phyloP scores from a whole-genome alignment of 805 yeast genomes.

The Lachancea kluyveri region DNA sequence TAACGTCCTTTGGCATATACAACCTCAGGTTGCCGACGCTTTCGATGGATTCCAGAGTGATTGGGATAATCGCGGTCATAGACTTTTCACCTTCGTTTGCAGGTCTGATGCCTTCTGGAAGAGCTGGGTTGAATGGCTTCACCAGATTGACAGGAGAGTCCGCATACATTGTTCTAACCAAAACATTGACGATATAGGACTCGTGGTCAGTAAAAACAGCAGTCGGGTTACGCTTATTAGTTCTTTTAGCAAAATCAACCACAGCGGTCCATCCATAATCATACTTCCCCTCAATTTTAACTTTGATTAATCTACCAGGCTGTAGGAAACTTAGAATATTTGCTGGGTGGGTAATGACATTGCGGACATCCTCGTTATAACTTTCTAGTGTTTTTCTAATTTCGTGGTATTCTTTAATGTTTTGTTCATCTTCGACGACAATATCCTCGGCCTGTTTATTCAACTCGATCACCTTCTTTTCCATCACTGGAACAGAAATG shows the following conservation, averaged over 20 bases:
- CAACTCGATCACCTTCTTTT: constrained; percentile 52
- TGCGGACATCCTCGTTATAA: constrained; percentile 71
- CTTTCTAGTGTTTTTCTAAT: constrained; percentile 61
- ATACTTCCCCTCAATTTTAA: constrained; percentile 44
- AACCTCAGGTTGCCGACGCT: constrained; percentile 76
- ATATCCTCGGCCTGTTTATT: constrained; percentile 43
- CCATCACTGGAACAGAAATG: constrained; percentile 81
- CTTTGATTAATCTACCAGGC: constrained; percentile 77
- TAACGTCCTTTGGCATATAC: constrained; percentile 69
- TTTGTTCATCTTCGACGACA: constrained; percentile 64
- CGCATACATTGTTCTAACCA: constrained; percentile 67
- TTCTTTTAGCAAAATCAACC: constrained; percentile 66
- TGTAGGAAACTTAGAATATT: constrained; percentile 78
- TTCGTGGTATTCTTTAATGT: constrained; percentile 78
- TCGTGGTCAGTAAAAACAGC: constrained; percentile 76
- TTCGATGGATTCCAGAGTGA: constrained; percentile 71
- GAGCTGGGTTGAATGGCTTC: constrained; percentile 67
- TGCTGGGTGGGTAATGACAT: constrained; percentile 87
- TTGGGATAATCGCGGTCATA: constrained; percentile 73
- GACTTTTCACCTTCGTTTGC: constrained; percentile 65
- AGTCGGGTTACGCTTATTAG: constrained; percentile 50
- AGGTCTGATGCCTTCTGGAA: constrained; percentile 88
- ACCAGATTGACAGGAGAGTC: constrained; percentile 82
- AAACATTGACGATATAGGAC: constrained; percentile 79
- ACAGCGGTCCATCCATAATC: constrained; percentile 98